Percentiles rank a stretch among this genome's conserved stretches.
Conservation (phyloP, 202 grass and related monocot species). For the Brachypodium distachyon region DNA sequence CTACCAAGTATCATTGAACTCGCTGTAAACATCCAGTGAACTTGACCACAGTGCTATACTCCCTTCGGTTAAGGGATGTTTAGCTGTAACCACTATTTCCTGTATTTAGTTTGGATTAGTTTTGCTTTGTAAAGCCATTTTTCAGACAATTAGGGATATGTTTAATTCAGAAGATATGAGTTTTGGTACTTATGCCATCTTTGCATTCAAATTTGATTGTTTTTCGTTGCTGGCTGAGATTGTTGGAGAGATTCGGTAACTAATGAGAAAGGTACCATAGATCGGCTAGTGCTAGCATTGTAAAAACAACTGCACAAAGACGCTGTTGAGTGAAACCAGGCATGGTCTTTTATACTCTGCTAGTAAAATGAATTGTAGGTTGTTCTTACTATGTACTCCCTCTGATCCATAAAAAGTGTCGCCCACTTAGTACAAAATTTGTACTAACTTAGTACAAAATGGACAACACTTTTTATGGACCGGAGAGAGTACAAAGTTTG, state of each 20-base stretch:
- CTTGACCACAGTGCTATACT: neutral
- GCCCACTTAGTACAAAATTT: no score
- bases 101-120: neutral
- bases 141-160: neutral
- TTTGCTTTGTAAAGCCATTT: slow-evolving; percentile 8
- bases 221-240: neutral
- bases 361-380: neutral
- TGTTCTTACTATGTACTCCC: neutral
- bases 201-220: neutral
- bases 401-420: no score
- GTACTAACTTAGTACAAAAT: no score
- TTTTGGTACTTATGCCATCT: neutral
- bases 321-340: no score
- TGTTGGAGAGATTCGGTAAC: neutral
- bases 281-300: neutral
- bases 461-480: no score
- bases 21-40: slow-evolving; percentile 7
- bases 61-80: neutral
- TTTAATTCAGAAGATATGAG: neutral
- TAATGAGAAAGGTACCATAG: neutral
- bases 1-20: no score
- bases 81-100: neutral
- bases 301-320: neutral
- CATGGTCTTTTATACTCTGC: neutral
- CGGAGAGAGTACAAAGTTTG: no score